Evolutionary conservation across 1,139 yeast genomes (phyloP), one percentile per base, ranked within the genome.

Genomic region (Candida sp.): DNA sequence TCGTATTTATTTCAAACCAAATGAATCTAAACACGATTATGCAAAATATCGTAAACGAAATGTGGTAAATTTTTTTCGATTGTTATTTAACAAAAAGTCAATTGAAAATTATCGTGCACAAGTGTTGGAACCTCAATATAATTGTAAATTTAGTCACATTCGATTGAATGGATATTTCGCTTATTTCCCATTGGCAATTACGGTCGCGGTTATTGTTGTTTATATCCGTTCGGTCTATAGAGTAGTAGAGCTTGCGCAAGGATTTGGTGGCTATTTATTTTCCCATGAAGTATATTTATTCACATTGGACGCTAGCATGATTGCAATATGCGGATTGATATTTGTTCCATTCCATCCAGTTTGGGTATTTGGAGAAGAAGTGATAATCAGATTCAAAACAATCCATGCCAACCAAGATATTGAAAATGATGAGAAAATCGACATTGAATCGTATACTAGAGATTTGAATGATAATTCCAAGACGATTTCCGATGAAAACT

Each of bases 171-270:
- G 47, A 47, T 57, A 66, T 35, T 74, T 81, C 47, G 59, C 63
- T 15, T 72, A 61, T 39, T 80, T 74, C 49, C 79, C 84, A 1
- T 44, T 67, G 22, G 81, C 76, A 2, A 60, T 82, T 6, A 65
- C 82, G 0, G 38, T 68, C 5, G 73, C 84, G 1, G 81, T 82
- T 3, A 30, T 82, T n/a, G 73, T 44, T 2, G 72, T 88, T 34
- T 84, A 76, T 54, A 73, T 81, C 41, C 77, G 97, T 61, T 86
- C 93, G 60, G 68, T 85, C 29, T 89, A 87, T 63, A 77, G 97
- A 64, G 81, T 87, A 44, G 78, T 81, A 22, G 97, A 89, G 62
- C 72, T 89, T 45, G 68, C 83, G 3, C 81, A 83, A 54, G 96
- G 97, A 7, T 88, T 89, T 81, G 40, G 54, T 6, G 95, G 96